phyloP scores from a whole-genome alignment of 768 basidiomycete species.

The Tulasnella sp. region DNA sequence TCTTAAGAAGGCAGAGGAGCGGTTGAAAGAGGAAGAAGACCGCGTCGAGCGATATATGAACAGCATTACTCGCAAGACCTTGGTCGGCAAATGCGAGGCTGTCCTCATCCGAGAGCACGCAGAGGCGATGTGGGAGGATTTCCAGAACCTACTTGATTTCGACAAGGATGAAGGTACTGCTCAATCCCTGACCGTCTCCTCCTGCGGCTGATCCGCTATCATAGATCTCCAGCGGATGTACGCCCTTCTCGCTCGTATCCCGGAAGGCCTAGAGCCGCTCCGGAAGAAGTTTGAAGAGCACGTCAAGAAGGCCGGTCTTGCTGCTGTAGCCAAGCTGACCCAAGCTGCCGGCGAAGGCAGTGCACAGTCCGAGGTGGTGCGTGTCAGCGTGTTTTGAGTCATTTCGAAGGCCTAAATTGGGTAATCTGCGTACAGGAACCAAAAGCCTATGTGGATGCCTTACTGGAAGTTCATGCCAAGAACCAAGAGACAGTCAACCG shows the following conservation, averaged over 20 bases:
- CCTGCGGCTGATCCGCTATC: not conserved
- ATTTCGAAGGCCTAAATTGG: not conserved
- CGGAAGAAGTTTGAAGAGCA: constrained; percentile 91
- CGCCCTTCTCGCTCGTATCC: constrained; percentile 79
- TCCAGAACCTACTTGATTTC: constrained; percentile 80
- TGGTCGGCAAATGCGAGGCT: constrained; percentile 62
- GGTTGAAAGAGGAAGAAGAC: constrained; percentile 89
- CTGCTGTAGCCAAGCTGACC: constrained; percentile 65
- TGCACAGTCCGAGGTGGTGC: constrained; percentile 47
- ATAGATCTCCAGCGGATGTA: constrained; percentile 90
- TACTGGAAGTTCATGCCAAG: constrained; percentile 87
- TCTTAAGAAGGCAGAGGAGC: constrained; percentile 87
- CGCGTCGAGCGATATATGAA: constrained; percentile 91
- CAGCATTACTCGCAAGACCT: constrained; percentile 72
- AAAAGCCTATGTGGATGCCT: constrained; percentile 87
- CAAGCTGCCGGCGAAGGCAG: constrained; percentile 43
- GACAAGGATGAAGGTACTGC: constrained; percentile 70
- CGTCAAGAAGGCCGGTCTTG: constrained; percentile 82
- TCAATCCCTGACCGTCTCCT: not conserved
- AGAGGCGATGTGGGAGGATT: constrained; percentile 83
- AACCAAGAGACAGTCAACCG: constrained; percentile 80
- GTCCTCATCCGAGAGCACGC: constrained; percentile 84
- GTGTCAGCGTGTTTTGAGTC: constrained; percentile 12
- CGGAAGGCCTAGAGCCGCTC: constrained; percentile 82
- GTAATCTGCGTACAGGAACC: constrained; percentile 47